A percentile compares a stretch with the other conserved stretches of the same genome.
Conservation (phyloP, 2,329 filamentous ascomycete species). For the Paecilomyces dactylethromorphus region DNA sequence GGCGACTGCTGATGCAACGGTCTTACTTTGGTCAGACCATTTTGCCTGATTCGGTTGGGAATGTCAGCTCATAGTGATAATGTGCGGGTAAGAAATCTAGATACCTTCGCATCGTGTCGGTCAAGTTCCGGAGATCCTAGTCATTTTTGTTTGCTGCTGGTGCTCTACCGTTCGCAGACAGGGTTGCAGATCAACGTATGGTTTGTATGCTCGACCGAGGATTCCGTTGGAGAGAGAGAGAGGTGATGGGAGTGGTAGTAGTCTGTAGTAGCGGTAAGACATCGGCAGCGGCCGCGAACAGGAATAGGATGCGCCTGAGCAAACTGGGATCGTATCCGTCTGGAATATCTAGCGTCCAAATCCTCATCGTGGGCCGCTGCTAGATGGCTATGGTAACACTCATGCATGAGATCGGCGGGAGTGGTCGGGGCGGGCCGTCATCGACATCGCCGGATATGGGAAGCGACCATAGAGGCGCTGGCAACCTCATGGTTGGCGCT, state of each 20-base stretch:
- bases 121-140: not conserved
- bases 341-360: not conserved
- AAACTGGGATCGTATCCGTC: not conserved
- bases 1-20: not conserved
- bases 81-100: not conserved
- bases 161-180: not conserved
- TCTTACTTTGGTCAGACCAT: not conserved
- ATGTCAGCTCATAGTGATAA: not conserved
- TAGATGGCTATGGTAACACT: constrained; percentile 3
- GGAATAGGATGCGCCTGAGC: not conserved
- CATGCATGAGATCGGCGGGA: constrained; percentile 24
- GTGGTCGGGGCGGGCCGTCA: constrained; percentile 21
- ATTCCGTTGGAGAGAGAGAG: not conserved
- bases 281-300: not conserved
- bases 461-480: constrained; percentile 8
- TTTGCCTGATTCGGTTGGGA: not conserved
- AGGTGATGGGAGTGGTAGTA: not conserved
- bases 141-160: not conserved
- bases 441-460: constrained; percentile 18
- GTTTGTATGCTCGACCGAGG: not conserved
- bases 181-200: not conserved
- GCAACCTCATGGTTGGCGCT: not conserved
- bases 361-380: not conserved
- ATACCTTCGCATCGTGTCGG: not conserved
- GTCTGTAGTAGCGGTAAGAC: not conserved